phyloP scores from a whole-genome alignment of 2,329 filamentous ascomycete genomes.

The Pseudogymnoascus sp. region DNA sequence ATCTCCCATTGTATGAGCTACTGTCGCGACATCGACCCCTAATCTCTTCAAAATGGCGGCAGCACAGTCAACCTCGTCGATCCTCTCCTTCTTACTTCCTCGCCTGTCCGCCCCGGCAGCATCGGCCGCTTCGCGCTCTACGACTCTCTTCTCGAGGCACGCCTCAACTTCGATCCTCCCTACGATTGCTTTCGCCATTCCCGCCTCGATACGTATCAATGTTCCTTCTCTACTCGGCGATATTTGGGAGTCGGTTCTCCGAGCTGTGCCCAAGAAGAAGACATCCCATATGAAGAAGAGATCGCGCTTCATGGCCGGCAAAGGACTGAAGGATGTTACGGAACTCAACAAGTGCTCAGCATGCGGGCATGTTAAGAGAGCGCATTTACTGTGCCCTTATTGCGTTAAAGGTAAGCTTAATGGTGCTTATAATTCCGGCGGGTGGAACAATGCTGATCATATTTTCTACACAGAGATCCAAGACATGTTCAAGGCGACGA shows the following conservation, averaged over 20 bases:
- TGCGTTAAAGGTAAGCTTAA: constrained; percentile 67
- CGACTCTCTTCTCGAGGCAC: constrained; percentile 37
- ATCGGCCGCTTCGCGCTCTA: constrained; percentile 35
- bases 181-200: constrained; percentile 48
- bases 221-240: constrained; percentile 65
- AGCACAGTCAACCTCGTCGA: constrained; percentile 32
- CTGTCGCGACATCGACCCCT: neutral
- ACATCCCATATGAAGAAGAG: constrained; percentile 94
- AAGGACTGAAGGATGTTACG: constrained; percentile 85
- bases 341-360: constrained; percentile 80
- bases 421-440: neutral
- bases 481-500: constrained; percentile 21
- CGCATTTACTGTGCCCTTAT: constrained; percentile 79
- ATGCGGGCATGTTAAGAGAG: constrained; percentile 79
- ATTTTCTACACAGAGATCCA: constrained; percentile 23
- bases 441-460: constrained; percentile 11
- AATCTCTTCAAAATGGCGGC: constrained; percentile 36
- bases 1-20: neutral
- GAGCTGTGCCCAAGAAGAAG: constrained; percentile 97
- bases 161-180: constrained; percentile 41
- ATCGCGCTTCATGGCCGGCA: constrained; percentile 88
- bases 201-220: constrained; percentile 48
- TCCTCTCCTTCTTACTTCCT: constrained; percentile 45
- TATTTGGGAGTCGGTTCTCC: constrained; percentile 87
- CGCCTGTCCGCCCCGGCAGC: constrained; percentile 38